Conservation (phyloP, 495 filamentous ascomycete species). For the Hyaloscypha bicolor region DNA sequence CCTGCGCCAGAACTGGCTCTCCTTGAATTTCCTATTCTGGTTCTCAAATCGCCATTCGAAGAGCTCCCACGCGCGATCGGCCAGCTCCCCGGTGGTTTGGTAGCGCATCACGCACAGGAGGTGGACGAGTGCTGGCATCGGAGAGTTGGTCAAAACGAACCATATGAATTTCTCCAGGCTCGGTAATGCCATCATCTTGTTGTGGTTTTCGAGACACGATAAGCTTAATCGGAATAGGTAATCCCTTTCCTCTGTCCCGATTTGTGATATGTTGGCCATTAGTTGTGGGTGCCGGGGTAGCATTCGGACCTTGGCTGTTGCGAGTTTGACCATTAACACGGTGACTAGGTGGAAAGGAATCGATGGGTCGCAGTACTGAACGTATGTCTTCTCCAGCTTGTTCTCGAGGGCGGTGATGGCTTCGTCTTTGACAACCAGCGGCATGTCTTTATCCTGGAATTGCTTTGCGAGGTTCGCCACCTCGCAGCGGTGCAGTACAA, state of each 20-base stretch:
- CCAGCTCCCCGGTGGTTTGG: constrained; percentile 47
- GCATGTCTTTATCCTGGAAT: constrained; percentile 29
- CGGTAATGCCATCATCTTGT: constrained; percentile 46
- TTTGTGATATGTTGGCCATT: constrained; percentile 32
- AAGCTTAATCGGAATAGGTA: constrained; percentile 49
- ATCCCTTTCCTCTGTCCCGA: constrained; percentile 38
- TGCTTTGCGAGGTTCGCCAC: constrained; percentile 48
- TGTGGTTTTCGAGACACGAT: constrained; percentile 43
- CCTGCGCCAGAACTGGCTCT: constrained; percentile 31
- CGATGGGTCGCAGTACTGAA: constrained; percentile 58
- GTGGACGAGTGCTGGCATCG: constrained; percentile 53
- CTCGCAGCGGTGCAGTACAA: constrained; percentile 54
- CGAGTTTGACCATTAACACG: constrained; percentile 42
- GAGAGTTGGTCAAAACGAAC: constrained; percentile 53
- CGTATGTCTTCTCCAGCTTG: constrained; percentile 47
- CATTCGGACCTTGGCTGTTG: constrained; percentile 44
- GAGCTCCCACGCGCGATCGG: constrained; percentile 52
- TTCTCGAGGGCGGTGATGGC: constrained; percentile 46
- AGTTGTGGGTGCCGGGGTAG: constrained; percentile 41
- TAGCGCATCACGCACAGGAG: constrained; percentile 50
- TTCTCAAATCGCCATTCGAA: constrained; percentile 41
- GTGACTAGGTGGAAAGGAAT: constrained; percentile 63
- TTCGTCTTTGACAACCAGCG: constrained; percentile 48
- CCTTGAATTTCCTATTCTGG: constrained; percentile 38
- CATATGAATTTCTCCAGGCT: constrained; percentile 52